Conservation (phyloP, 768 basidiomycete species). For the Leccinum pellstonianum region DNA sequence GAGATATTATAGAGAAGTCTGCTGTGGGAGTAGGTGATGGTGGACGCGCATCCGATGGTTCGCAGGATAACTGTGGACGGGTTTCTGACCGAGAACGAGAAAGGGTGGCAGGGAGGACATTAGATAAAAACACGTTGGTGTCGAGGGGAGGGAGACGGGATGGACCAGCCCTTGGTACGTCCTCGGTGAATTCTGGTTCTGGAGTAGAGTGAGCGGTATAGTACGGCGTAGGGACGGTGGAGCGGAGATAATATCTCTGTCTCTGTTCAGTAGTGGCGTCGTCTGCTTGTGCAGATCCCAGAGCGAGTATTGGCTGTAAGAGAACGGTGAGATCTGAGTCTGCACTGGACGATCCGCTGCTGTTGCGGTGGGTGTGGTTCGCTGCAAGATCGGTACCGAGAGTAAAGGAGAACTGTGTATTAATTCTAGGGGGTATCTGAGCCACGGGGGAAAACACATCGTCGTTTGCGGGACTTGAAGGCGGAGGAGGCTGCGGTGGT, state of each 20-base stretch:
- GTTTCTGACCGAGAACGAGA: slow-evolving; percentile 26
- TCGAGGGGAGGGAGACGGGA: slow-evolving; percentile 27
- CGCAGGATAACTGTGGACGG: slow-evolving; percentile 24
- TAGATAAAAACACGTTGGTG: slow-evolving; percentile 15
- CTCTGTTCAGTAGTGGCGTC: neutral
- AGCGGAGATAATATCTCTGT: slow-evolving; percentile 7
- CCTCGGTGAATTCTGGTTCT: slow-evolving; percentile 21
- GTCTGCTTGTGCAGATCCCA: slow-evolving; percentile 16
- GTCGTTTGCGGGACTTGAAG: slow-evolving; percentile 11
- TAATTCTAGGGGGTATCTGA: slow-evolving; percentile 4
- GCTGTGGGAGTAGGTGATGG: slow-evolving; percentile 45
- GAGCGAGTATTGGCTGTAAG: slow-evolving; percentile 8
- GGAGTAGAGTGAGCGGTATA: slow-evolving; percentile 34
- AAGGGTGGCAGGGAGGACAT: slow-evolving; percentile 18
- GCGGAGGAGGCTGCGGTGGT: slow-evolving; percentile 15
- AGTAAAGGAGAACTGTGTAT: slow-evolving; percentile 5
- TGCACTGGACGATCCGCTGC: slow-evolving; percentile 16
- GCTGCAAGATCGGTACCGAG: slow-evolving; percentile 12
- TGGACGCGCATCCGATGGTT: slow-evolving; percentile 30
- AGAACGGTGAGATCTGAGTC: slow-evolving; percentile 25
- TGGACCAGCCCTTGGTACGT: slow-evolving; percentile 25
- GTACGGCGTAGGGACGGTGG: slow-evolving; percentile 30
- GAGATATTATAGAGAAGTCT: slow-evolving; percentile 48
- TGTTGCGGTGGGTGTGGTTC: neutral
- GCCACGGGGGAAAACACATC: slow-evolving; percentile 12